Evolutionary conservation across 2,329 filamentous ascomycete genomes (phyloP).

Genomic region (Talaromyces sp.): DNA sequence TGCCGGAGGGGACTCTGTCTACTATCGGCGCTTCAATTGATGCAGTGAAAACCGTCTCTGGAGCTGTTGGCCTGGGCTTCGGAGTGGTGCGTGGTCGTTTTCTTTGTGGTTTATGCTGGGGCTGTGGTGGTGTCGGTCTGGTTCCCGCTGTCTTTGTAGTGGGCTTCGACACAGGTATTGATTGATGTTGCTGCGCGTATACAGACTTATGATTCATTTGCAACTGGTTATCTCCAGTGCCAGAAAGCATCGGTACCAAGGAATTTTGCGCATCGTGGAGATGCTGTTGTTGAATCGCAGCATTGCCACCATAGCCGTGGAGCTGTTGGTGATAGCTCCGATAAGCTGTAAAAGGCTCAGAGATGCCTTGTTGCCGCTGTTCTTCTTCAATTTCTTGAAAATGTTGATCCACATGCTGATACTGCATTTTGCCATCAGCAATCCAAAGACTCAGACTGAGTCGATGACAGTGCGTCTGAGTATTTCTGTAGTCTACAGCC

Average conservation of each 20-base stretch:
- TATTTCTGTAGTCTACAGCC: neutral
- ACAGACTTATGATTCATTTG: neutral
- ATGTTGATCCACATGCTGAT: neutral
- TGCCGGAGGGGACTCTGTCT: constrained; percentile 10
- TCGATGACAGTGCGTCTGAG: neutral
- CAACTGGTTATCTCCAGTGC: neutral
- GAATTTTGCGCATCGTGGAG: neutral
- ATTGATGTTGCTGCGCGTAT: neutral
- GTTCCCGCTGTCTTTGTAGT: neutral
- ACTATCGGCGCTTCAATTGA: neutral
- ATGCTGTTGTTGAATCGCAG: neutral
- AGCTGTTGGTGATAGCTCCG: neutral
- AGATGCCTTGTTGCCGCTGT: neutral
- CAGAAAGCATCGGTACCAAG: neutral
- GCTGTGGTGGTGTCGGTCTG: neutral
- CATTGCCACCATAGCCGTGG: neutral
- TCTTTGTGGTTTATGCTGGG: neutral
- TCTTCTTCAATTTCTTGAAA: no score
- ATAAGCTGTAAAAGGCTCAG: neutral
- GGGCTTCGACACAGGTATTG: neutral
- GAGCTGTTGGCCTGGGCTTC: neutral
- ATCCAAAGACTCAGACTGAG: neutral
- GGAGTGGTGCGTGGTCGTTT: neutral
- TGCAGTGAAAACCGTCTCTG: neutral
- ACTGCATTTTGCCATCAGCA: neutral